A percentile compares a stretch with the other conserved stretches of the same genome.
Conservation (phyloP, 176 grass and related monocot genomes). For the Carex cristatella region DNA sequence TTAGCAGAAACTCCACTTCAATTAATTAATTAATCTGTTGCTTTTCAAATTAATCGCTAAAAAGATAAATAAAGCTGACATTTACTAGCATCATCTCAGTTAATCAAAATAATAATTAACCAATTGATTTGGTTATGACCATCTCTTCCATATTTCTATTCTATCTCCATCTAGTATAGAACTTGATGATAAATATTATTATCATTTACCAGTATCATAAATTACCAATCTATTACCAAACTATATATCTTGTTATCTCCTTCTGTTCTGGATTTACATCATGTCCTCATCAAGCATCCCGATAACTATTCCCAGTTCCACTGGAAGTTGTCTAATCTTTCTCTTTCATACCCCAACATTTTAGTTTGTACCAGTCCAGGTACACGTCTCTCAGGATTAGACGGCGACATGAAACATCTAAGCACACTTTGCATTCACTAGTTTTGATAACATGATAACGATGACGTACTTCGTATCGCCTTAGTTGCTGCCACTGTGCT, state of each 20-base stretch:
- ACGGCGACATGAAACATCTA: background rate
- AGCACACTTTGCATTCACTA: background rate
- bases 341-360: slow-evolving; percentile 1
- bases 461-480: background rate
- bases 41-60: background rate
- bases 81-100: slow-evolving; percentile 7
- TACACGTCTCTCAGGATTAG: slow-evolving; percentile 8
- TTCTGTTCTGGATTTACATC: background rate
- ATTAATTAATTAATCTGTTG: slow-evolving; percentile 9
- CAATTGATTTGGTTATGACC: background rate
- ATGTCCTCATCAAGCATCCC: slow-evolving; percentile 3
- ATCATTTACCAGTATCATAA: background rate
- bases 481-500: background rate
- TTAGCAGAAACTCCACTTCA: slow-evolving; percentile 5
- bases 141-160: background rate
- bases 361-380: background rate
- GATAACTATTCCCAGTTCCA: background rate
- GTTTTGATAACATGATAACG: background rate
- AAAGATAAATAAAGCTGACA: background rate
- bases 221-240: background rate
- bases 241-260: background rate
- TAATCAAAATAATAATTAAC: background rate
- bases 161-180: background rate
- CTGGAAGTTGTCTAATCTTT: background rate
- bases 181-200: too few species aligned